These are phyloP conservation scores for Akebia trifoliata DNA, from an alignment of 164 flowering plant genomes.

Conservation along the genomic window DNA sequence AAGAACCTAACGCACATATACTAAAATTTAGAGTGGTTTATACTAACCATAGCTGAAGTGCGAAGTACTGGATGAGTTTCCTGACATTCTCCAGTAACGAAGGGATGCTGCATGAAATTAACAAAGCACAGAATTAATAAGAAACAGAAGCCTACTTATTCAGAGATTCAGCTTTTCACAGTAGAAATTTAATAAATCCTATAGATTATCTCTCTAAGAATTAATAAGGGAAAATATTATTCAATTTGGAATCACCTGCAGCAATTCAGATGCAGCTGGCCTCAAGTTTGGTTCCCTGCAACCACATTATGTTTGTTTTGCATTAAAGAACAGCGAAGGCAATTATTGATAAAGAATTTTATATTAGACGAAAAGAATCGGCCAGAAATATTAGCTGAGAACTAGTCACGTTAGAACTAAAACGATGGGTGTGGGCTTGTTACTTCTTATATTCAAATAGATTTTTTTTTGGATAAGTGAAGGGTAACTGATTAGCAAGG, in stretches of 20 bases:
- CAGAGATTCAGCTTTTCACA: neutral
- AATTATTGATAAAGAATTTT: neutral
- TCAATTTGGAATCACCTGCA: conserved; percentile 44
- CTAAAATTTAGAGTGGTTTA: neutral
- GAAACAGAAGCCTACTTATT: neutral
- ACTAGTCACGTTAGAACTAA: neutral
- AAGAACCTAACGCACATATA: conserved; percentile 1
- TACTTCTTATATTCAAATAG: too few relatives aligned
- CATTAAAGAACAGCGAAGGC: neutral
- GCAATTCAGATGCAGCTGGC: conserved; percentile 56
- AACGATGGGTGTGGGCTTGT: too few relatives aligned
- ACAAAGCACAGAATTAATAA: conserved; percentile 2
- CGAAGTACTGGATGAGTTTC: conserved; percentile 28
- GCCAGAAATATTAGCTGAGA: neutral
- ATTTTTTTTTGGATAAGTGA: too few relatives aligned
- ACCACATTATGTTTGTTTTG: conserved; percentile 10
- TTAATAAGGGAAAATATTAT: neutral
- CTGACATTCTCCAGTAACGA: conserved; percentile 41
- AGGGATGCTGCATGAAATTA: conserved; percentile 57
- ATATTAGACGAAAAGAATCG: neutral
- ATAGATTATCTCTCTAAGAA: neutral
- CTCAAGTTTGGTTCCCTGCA: conserved; percentile 65
- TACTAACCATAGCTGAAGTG: conserved; percentile 39
- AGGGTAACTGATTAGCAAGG: too few relatives aligned
- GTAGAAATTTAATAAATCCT: neutral